Evolutionary conservation across 2,329 filamentous ascomycete species (phyloP), one percentile per base, ranked within the genome.

Genomic region (Ceratocystis cacaofunesta): DNA sequence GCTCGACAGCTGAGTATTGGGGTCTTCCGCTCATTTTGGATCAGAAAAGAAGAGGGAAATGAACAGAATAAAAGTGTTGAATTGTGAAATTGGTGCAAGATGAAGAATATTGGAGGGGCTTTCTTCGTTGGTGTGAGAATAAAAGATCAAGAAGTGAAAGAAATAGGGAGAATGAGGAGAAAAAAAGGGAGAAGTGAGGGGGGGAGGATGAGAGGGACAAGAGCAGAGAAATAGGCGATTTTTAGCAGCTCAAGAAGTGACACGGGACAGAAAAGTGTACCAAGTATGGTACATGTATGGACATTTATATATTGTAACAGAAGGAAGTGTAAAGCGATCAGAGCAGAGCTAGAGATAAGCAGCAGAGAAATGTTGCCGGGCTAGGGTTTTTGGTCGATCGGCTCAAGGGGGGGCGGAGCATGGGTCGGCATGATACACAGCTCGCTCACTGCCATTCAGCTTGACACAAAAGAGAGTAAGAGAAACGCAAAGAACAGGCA

Each of bases 21-120:
- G 62, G 65, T 60, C 62, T 43, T 8, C 60, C 48, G 63, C 63
- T 67, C 67, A 68, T 68, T 15, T 50, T 67, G 48, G 19, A 8
- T 32, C 4, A 41, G 15, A 5, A 15, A 44, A 32, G 0, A 46
- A 61, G 25, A 25, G 17, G 25, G 6, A 60, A 48, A 32, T 15
- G 57, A 22, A 43, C 2, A 48, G 15, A 41, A 36, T 41, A 36
- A 55, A 19, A 32, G 57, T 32, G 44, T 41, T 22, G 3, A n/a
- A 46, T 50, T 15, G 17, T 43, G 62, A 32, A 12, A 41, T 36
- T 64, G 50, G 44, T 15, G 25, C 12, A 19, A 44, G 46, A 25
- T 30, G 28, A 17, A 15, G 5, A n/a, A 28, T 52, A 52, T 10
- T 2, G 2, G 48, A 28, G 22, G 12, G 7, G 3, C 46, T 22